These are phyloP conservation scores for Syncephalastrum sp. DNA, from an alignment of 371 early-diverging fungal genomes.

Conservation along the genomic window DNA sequence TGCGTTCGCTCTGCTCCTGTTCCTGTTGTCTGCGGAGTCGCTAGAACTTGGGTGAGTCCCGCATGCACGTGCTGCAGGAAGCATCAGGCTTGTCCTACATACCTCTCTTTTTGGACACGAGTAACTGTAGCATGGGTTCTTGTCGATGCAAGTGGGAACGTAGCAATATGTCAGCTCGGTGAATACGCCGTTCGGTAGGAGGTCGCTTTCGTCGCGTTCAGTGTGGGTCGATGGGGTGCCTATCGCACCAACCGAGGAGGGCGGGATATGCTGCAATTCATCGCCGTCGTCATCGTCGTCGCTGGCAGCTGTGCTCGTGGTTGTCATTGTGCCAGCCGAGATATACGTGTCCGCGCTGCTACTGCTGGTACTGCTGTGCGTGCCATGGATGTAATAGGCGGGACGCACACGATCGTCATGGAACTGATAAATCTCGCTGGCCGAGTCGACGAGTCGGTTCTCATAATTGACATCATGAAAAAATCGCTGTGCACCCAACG, in stretches of 20 bases:
- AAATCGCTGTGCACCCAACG: constrained; percentile 75
- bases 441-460: constrained; percentile 69
- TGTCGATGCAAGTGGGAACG: constrained; percentile 77
- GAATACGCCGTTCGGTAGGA: constrained; percentile 40
- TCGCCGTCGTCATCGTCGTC: constrained; percentile 4
- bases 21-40: not conserved
- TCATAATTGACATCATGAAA: constrained; percentile 85
- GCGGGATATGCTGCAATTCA: constrained; percentile 4
- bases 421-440: constrained; percentile 74
- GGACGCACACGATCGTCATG: constrained; percentile 22
- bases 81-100: not conserved
- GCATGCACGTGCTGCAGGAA: too few species aligned
- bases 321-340: constrained; percentile 4
- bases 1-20: too few species aligned
- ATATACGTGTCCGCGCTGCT: constrained; percentile 5
- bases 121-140: constrained; percentile 75
- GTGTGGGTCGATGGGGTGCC: constrained; percentile 1
- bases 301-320: not conserved
- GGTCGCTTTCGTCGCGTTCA: not conserved
- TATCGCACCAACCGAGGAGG: constrained; percentile 6
- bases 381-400: constrained; percentile 3
- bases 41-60: too few species aligned
- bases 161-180: constrained; percentile 34
- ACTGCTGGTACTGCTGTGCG: constrained; percentile 7
- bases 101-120: constrained; percentile 59